Conservation (phyloP, 345 rosid species). For the Raphanus sativus region DNA sequence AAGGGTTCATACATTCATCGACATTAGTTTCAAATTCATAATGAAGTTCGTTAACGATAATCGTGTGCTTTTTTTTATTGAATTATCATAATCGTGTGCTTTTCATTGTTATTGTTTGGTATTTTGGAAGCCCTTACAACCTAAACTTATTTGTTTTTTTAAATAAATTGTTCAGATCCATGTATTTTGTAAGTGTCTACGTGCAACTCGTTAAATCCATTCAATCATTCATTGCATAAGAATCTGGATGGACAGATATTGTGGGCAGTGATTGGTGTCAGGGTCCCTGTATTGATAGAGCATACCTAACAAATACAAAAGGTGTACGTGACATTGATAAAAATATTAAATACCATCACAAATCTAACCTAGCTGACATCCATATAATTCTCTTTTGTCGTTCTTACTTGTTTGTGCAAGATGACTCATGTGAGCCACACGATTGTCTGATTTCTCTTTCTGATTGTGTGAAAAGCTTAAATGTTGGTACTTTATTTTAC, state of each 20-base stretch:
- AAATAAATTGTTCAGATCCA: neutral
- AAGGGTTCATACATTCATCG: neutral
- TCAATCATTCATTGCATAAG: neutral
- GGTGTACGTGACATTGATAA: neutral
- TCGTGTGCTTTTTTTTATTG: neutral
- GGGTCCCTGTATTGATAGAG: neutral
- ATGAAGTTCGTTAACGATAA: neutral
- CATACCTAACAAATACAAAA: neutral
- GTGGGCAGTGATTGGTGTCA: neutral
- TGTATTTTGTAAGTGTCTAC: neutral
- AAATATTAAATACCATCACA: neutral
- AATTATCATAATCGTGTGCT: neutral
- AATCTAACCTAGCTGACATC: neutral
- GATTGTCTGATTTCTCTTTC: neutral
- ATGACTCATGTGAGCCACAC: neutral
- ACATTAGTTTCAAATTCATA: neutral
- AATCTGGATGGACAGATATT: neutral
- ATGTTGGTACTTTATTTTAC: neutral
- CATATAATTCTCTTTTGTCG: neutral
- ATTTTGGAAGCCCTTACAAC: neutral
- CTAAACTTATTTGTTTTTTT: no score
- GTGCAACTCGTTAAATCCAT: neutral
- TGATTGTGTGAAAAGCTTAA: neutral
- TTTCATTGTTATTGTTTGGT: neutral
- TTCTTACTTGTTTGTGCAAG: neutral